These are phyloP conservation scores for Linnemannia schmuckeri DNA, from an alignment of 192 early-diverging fungal species.

Conservation along the genomic window DNA sequence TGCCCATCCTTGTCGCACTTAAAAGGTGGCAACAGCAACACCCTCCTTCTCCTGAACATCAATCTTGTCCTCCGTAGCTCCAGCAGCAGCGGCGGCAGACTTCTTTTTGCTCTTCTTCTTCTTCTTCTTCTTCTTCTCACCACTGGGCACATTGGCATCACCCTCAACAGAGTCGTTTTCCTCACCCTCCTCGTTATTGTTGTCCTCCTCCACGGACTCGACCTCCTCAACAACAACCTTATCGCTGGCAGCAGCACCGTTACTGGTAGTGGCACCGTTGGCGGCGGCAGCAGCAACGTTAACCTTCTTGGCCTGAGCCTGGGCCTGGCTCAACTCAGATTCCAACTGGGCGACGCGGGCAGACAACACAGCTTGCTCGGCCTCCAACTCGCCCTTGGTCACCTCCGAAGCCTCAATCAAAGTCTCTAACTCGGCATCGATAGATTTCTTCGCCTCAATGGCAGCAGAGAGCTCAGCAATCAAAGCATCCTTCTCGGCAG, in stretches of 20 bases:
- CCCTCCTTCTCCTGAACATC: slow-evolving; percentile 48
- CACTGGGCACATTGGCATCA: neutral
- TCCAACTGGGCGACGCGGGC: slow-evolving; percentile 38
- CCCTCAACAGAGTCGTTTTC: neutral
- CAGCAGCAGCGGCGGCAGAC: neutral
- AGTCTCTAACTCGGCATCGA: slow-evolving; percentile 23
- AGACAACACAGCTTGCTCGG: slow-evolving; percentile 8
- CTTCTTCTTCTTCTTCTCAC: slow-evolving; percentile 39
- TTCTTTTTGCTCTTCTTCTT: slow-evolving; percentile 36
- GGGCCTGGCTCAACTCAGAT: slow-evolving; percentile 21
- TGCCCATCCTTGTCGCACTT: neutral
- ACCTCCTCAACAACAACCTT: neutral
- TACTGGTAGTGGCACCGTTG: neutral
- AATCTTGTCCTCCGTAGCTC: neutral
- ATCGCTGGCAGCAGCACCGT: neutral
- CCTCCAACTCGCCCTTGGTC: slow-evolving; percentile 25
- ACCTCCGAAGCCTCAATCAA: slow-evolving; percentile 20
- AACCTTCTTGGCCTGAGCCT: slow-evolving; percentile 2
- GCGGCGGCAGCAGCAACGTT: neutral
- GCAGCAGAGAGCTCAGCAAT: slow-evolving; percentile 5
- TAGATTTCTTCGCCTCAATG: slow-evolving; percentile 22
- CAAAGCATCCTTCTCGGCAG: slow-evolving; percentile 10
- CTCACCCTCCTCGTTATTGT: slow-evolving; percentile 8
- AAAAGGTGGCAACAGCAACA: slow-evolving; percentile 45
- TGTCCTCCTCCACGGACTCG: no score